A percentile compares a stretch with the other conserved stretches of the same genome.
Evolutionary conservation across 225 moss, liverwort and hornwort genomes (phyloP).

Genomic region (Ulota crispa): DNA sequence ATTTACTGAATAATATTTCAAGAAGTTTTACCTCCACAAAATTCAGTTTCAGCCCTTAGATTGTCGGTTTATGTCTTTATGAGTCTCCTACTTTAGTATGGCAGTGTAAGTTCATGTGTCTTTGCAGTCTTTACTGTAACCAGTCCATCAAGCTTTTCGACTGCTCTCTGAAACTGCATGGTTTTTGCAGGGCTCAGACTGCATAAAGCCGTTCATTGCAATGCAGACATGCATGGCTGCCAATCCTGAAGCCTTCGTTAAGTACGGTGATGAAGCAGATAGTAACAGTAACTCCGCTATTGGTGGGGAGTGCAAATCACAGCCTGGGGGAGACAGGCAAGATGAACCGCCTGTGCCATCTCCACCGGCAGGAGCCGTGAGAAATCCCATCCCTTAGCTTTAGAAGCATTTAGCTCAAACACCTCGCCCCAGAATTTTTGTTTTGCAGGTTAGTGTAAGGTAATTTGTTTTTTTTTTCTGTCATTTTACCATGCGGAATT

Average conservation of each 20-base stretch:
- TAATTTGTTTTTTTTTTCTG: not conserved
- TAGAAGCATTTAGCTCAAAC: not conserved
- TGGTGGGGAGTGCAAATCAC: constrained; percentile 15
- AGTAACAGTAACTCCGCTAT: not conserved
- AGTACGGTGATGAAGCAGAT: constrained; percentile 30
- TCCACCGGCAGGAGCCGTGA: constrained; percentile 45
- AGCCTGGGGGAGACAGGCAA: constrained; percentile 14
- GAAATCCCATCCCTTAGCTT: constrained; percentile 35
- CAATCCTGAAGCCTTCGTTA: constrained; percentile 47
- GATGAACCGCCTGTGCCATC: constrained; percentile 14
- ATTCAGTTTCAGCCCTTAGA: too few relatives aligned
- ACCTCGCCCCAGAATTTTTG: not conserved
- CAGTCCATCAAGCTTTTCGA: not conserved
- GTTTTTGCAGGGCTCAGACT: constrained; percentile 72
- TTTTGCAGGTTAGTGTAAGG: not conserved
- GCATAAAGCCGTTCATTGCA: constrained; percentile 57
- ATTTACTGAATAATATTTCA: too few relatives aligned
- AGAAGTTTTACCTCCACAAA: too few relatives aligned
- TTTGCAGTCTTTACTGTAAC: not conserved
- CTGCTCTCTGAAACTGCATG: not conserved
- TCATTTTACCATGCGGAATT: not conserved
- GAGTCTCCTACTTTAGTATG: not conserved
- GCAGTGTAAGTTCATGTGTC: not conserved
- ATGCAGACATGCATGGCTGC: constrained; percentile 78
- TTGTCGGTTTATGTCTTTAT: too few relatives aligned